A percentile compares a stretch with the other conserved stretches of the same genome.
phyloP scores from a whole-genome alignment of 169 alveolate genomes.

The Eimeria brunetti region DNA sequence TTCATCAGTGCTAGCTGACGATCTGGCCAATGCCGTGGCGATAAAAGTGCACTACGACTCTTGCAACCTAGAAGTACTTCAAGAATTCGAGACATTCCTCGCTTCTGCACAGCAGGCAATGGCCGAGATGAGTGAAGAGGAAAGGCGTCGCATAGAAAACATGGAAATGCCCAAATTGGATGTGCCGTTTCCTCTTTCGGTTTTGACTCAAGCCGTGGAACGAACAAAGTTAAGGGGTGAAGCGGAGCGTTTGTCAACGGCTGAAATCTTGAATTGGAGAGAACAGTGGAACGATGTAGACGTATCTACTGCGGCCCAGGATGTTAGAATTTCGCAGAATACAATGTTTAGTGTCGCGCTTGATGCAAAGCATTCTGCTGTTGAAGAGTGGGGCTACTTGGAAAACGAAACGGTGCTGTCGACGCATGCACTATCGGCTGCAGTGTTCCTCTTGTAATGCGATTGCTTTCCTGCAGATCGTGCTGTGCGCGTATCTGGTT shows the following conservation, averaged over 20 bases:
- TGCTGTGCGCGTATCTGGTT: not conserved
- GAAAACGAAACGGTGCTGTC: not conserved
- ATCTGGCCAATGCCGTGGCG: not conserved
- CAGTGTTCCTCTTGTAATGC: not conserved
- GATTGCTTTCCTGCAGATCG: not conserved
- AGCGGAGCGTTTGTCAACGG: not conserved
- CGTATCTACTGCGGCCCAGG: not conserved
- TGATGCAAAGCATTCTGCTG: not conserved
- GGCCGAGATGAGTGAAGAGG: not conserved
- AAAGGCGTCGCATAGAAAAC: not conserved
- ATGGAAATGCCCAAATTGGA: not conserved
- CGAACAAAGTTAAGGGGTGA: not conserved
- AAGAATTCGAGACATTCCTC: not conserved
- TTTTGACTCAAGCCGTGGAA: not conserved
- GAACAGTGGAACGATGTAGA: not conserved
- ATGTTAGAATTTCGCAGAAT: not conserved
- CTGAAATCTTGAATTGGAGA: not conserved
- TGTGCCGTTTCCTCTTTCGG: not conserved
- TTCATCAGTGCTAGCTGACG: not conserved
- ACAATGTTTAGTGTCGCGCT: not conserved
- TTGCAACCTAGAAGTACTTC: not conserved
- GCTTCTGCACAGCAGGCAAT: not conserved
- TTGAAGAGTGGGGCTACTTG: not conserved
- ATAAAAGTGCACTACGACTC: not conserved
- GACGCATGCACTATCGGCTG: not conserved